Percentiles rank a stretch among this genome's conserved stretches.
These are phyloP conservation scores for Sugiyamaella qingdaonensis DNA, from an alignment of 805 yeast species.

Conservation along the genomic window DNA sequence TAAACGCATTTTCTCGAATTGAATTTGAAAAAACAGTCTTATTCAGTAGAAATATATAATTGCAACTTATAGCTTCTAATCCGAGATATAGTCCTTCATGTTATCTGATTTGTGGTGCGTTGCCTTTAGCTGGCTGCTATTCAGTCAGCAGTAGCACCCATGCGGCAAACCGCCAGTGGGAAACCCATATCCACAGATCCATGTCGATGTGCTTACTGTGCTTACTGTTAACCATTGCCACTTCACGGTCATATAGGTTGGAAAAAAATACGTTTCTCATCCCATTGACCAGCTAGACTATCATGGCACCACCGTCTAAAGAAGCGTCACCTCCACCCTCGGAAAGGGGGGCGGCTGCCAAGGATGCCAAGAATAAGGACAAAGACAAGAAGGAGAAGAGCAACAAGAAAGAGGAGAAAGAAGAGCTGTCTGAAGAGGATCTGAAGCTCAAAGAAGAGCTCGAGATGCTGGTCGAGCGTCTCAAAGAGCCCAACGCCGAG, in stretches of 20 bases:
- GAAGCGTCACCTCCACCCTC: not conserved
- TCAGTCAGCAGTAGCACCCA: no score
- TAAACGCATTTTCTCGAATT: no score
- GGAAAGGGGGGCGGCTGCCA: not conserved
- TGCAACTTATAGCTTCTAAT: no score
- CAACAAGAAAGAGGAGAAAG: conserved; percentile 47
- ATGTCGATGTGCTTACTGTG: not conserved
- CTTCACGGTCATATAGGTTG: conserved; percentile 1
- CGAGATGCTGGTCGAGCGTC: conserved; percentile 78
- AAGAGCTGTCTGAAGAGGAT: conserved; percentile 92
- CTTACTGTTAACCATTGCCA: conserved; percentile 3
- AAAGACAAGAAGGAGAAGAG: conserved; percentile 31
- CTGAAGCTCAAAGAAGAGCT: conserved; percentile 79
- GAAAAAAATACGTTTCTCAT: not conserved
- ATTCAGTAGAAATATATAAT: no score
- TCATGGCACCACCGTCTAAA: conserved; percentile 2
- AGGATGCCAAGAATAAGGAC: conserved; percentile 26
- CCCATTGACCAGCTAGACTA: not conserved
- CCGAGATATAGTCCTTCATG: no score
- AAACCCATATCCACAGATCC: no score
- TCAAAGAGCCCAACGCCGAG: conserved; percentile 40
- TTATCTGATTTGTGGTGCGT: no score
- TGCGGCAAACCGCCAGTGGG: no score
- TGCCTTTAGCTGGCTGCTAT: no score
- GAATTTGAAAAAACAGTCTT: no score